Percentiles rank a stretch among this genome's conserved stretches.
Conservation (phyloP, 805 yeast genomes). For the Metschnikowia rubicola region DNA sequence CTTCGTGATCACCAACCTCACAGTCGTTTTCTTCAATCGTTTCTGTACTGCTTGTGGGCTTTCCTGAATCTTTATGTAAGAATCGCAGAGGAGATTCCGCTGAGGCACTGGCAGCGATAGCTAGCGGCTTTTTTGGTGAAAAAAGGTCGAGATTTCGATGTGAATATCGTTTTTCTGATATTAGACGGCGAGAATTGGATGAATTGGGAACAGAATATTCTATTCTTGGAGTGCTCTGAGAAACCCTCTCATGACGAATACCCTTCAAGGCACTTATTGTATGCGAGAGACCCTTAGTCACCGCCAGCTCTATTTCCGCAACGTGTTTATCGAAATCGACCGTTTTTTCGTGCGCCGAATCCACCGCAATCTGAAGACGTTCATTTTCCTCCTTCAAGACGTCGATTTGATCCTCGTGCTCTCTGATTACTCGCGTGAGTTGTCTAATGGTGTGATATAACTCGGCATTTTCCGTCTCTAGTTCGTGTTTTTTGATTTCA, state of each 20-base stretch:
- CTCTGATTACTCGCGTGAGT: background rate
- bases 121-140: too few relatives aligned
- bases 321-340: background rate
- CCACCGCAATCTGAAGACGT: background rate
- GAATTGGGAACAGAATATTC: background rate
- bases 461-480: background rate
- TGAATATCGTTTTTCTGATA: too few relatives aligned
- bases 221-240: background rate
- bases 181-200: too few relatives aligned
- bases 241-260: background rate
- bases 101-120: too few relatives aligned
- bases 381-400: slow-evolving; percentile 1
- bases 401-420: background rate
- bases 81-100: too few relatives aligned
- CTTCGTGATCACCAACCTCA: too few relatives aligned
- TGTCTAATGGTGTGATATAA: slow-evolving; percentile 2
- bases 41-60: too few relatives aligned
- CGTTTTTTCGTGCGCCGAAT: background rate
- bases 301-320: slow-evolving; percentile 2
- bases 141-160: too few relatives aligned
- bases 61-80: too few relatives aligned
- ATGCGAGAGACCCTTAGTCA: slow-evolving; percentile 3
- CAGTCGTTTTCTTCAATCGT: too few relatives aligned
- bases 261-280: slow-evolving; percentile 3
- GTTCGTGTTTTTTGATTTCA: background rate